Percentiles rank a stretch among this genome's conserved stretches.
phyloP scores from a whole-genome alignment of 352 stramenopile genomes.

The Phytophthora niederhauseri region DNA sequence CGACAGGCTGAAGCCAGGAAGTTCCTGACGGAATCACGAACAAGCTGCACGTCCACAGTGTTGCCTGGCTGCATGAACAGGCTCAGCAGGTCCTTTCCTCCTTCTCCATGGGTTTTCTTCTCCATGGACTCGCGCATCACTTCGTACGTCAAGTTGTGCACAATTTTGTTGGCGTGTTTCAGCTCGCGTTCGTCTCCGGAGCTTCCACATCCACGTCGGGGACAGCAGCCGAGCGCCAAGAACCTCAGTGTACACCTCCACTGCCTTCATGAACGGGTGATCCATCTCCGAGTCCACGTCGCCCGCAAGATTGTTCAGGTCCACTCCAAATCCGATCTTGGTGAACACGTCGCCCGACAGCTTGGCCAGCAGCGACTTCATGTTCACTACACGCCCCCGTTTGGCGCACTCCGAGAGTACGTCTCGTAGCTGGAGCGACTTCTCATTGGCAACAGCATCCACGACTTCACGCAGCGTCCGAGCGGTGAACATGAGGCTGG shows the following conservation, averaged over 20 bases:
- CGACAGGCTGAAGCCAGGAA: slow-evolving; percentile 32
- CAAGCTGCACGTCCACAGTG: background rate
- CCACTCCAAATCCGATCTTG: slow-evolving; percentile 73
- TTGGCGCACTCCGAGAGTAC: slow-evolving; percentile 28
- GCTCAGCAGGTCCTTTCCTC: slow-evolving; percentile 14
- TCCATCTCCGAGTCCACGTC: slow-evolving; percentile 26
- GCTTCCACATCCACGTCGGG: slow-evolving; percentile 51
- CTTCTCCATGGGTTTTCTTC: background rate
- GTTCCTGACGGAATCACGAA: slow-evolving; percentile 2
- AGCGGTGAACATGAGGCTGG: slow-evolving; percentile 76
- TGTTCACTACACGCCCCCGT: slow-evolving; percentile 6
- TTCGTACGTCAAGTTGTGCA: slow-evolving; percentile 11
- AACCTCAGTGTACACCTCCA: slow-evolving; percentile 6
- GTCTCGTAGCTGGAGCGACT: slow-evolving; percentile 31
- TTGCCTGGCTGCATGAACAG: slow-evolving; percentile 16
- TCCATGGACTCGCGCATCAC: slow-evolving; percentile 18
- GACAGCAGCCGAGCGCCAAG: slow-evolving; percentile 41
- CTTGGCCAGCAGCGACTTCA: slow-evolving; percentile 51
- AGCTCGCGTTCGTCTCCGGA: slow-evolving; percentile 42
- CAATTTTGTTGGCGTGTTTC: slow-evolving; percentile 32
- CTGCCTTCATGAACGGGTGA: slow-evolving; percentile 6
- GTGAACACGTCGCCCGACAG: slow-evolving; percentile 77
- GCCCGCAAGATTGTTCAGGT: slow-evolving; percentile 51
- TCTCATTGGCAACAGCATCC: slow-evolving; percentile 33
- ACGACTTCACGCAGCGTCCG: slow-evolving; percentile 35